Evolutionary conservation across 495 filamentous ascomycete genomes (phyloP).

Genomic region (Talaromyces proteolyticus): DNA sequence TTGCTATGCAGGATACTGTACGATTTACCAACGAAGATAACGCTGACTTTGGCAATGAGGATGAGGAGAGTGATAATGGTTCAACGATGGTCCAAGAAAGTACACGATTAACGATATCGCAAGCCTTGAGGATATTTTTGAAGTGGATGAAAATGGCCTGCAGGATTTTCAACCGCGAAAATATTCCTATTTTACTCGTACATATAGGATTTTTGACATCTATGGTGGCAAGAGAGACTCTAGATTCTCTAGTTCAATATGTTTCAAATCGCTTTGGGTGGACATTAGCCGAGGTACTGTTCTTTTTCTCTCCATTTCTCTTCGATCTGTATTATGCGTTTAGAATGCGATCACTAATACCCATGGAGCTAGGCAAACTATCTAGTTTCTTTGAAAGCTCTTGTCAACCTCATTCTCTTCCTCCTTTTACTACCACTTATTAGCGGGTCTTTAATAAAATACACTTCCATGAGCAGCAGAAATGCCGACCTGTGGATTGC

Average conservation of each 20-base stretch:
- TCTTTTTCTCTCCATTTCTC: no score
- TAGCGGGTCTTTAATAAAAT: not conserved
- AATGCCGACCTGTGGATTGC: not conserved
- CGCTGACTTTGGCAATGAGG: not conserved
- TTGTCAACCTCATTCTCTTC: slow-evolving; percentile 1
- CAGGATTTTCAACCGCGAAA: not conserved
- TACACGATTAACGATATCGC: no score
- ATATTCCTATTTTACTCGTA: not conserved
- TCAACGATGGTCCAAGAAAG: no score
- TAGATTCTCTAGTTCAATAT: slow-evolving; percentile 3
- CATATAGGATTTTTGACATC: not conserved
- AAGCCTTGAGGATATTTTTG: no score
- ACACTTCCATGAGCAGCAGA: not conserved
- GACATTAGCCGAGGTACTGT: slow-evolving; percentile 3
- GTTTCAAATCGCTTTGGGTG: slow-evolving; percentile 3
- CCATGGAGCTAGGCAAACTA: no score
- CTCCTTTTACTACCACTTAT: not conserved
- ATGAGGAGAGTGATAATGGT: not conserved
- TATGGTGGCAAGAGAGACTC: slow-evolving; percentile 3
- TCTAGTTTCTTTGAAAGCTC: not conserved
- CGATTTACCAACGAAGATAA: not conserved
- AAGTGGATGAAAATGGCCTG: not conserved
- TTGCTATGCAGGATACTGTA: not conserved
- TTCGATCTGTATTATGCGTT: no score
- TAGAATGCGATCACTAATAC: not conserved